Percentiles rank a stretch among this genome's conserved stretches.
These are phyloP conservation scores for Tilletia walkeri DNA, from an alignment of 1,284 basidiomycete genomes.

Conservation along the genomic window DNA sequence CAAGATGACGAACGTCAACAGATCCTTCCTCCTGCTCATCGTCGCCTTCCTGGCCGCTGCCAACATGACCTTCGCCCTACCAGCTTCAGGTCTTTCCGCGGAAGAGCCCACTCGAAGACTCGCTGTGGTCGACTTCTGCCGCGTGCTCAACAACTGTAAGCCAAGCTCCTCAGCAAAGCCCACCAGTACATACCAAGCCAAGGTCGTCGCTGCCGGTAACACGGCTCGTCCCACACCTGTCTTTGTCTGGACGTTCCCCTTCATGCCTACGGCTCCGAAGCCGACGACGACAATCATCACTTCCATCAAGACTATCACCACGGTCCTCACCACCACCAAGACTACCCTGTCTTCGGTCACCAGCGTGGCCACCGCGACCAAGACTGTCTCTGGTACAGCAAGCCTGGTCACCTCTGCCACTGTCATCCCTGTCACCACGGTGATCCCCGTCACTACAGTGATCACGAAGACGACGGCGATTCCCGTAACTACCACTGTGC, in stretches of 20 bases:
- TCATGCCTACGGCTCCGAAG: conserved; percentile 16
- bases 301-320: conserved; percentile 20
- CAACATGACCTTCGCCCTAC: neutral
- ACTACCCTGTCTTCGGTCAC: neutral
- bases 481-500: neutral
- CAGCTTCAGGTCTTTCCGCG: neutral
- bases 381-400: neutral
- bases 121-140: neutral
- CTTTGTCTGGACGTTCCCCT: neutral
- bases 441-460: conserved; percentile 2
- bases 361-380: conserved; percentile 2
- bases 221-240: neutral
- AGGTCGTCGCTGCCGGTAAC: conserved; percentile 3
- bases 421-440: neutral
- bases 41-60: neutral
- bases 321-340: conserved; percentile 17
- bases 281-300: conserved; percentile 18
- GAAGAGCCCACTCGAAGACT: neutral
- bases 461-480: neutral
- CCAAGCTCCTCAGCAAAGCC: neutral
- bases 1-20: no score
- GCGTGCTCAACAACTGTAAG: conserved; percentile 3
- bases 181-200: neutral
- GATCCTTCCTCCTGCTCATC: neutral
- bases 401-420: neutral